These are phyloP conservation scores for Ogataea hybrid DNA, from an alignment of 1,139 yeast species.

Conservation along the genomic window DNA sequence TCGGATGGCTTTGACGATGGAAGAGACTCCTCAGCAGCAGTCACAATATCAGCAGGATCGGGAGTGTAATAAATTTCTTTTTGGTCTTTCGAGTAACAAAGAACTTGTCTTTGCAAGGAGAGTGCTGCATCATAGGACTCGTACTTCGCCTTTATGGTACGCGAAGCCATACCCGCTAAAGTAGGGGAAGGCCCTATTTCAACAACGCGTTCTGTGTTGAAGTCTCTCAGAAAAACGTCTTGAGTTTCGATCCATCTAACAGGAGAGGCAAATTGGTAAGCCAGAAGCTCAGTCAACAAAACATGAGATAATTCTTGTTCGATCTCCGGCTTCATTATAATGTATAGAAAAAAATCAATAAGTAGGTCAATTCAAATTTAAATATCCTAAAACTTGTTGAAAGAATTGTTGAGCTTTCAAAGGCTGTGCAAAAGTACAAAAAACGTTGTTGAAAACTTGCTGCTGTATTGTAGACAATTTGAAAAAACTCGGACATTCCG, in stretches of 20 bases:
- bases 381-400: slow-evolving; percentile 6
- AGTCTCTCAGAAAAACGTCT: slow-evolving; percentile 91
- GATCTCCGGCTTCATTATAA: slow-evolving; percentile 87
- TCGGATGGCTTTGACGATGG: slow-evolving; percentile 6
- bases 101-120: slow-evolving; percentile 92
- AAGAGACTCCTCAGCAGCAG: background rate
- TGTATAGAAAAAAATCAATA: background rate
- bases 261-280: slow-evolving; percentile 98
- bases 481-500: too few species aligned
- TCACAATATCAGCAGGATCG: slow-evolving; percentile 55
- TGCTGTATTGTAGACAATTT: background rate
- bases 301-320: slow-evolving; percentile 98
- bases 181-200: slow-evolving; percentile 99
- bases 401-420: slow-evolving; percentile 7
- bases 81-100: slow-evolving; percentile 93
- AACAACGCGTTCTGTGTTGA: slow-evolving; percentile 94
- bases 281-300: slow-evolving; percentile 89
- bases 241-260: slow-evolving; percentile 99
- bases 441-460: too few species aligned
- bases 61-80: slow-evolving; percentile 96
- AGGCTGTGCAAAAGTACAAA: slow-evolving; percentile 3
- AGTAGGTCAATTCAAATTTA: background rate
- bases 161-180: slow-evolving; percentile 95
- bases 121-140: slow-evolving; percentile 98
- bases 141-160: slow-evolving; percentile 94